Base-by-base conservation (phyloP, 2,329 filamentous ascomycete species). In the Epichloe scottii region DNA sequence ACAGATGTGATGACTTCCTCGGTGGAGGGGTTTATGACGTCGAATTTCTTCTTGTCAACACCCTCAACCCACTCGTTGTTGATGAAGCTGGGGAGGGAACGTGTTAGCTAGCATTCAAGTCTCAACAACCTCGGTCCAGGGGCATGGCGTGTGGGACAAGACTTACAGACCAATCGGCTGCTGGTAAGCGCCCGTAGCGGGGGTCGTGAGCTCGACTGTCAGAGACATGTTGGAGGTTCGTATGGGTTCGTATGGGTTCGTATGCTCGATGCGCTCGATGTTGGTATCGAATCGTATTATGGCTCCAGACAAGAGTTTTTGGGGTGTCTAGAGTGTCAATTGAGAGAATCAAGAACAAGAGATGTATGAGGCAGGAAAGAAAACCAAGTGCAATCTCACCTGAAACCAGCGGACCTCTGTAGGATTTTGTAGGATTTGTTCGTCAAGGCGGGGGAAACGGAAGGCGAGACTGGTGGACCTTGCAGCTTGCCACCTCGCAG, bases 31-130 rank as follows among this genome's bases (percentile, higher is more conserved):
- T 95, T 95, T 77, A 93, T 84, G 68, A 89, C 86, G 72, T 95
- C 89, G 65, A 95, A 93, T 59, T 84, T 89, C 79, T 88, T 85
- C 73, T 89, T 89, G 61, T 95, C 87, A 56, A 85, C 82, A 66
- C 82, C 77, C 62, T 70, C 68, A 57, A 94, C 81, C 73, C 84
- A 96, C 71, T 96, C 85, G 70, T 91, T 90, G 79, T 93, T 90
- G 79, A 95, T 93, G 78, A 88, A 93, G 55, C 85, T 88, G 62
- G 10, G 19, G 21, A 46, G 6, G 23, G 44, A 37, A 19, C 35
- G 33, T 15, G 2, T 48, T 26, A 41, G 51, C 21, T 7, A 43
- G 17, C 17, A 40, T 17, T 3, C 19, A 35, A 14, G 17, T 7
- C 19, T 38, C 35, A 21, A 35, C 17, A 11, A 12, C 8, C 33